Evolutionary conservation across 768 basidiomycete genomes (phyloP).

Genomic region (Hortiboletus campestris): DNA sequence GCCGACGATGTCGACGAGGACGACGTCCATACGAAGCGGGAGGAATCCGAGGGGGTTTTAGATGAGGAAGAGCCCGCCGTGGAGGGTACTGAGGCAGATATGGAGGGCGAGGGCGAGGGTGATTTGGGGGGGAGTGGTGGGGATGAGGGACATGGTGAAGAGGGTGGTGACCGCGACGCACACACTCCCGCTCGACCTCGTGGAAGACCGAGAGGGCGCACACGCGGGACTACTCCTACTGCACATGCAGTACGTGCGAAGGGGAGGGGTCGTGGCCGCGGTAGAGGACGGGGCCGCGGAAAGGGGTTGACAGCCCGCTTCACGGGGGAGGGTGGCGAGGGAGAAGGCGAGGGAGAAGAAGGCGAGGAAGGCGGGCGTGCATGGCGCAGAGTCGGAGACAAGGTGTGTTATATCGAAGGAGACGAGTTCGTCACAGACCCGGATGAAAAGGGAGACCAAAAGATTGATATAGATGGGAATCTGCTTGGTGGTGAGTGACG

Average conservation of each 20-base stretch:
- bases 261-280: constrained; percentile 39
- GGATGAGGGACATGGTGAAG: constrained; percentile 31
- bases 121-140: constrained; percentile 32
- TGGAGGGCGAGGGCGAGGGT: constrained; percentile 30
- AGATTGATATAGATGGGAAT: constrained; percentile 84
- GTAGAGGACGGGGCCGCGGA: constrained; percentile 40
- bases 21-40: constrained; percentile 27
- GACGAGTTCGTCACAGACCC: constrained; percentile 87
- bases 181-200: constrained; percentile 34
- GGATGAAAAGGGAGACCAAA: constrained; percentile 85
- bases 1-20: constrained; percentile 24
- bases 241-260: constrained; percentile 34
- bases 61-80: constrained; percentile 32
- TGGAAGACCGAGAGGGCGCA: constrained; percentile 39
- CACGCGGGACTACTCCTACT: constrained; percentile 29
- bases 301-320: constrained; percentile 29
- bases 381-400: constrained; percentile 71
- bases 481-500: constrained; percentile 71
- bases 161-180: constrained; percentile 36
- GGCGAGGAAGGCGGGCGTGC: constrained; percentile 53
- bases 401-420: constrained; percentile 74
- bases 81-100: constrained; percentile 27
- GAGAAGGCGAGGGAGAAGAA: constrained; percentile 40
- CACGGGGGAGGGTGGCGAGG: constrained; percentile 37
- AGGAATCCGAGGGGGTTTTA: constrained; percentile 30